These are phyloP conservation scores for Heliamphora exappendiculata DNA, from an alignment of 148 eudicot genomes.

Conservation along the genomic window DNA sequence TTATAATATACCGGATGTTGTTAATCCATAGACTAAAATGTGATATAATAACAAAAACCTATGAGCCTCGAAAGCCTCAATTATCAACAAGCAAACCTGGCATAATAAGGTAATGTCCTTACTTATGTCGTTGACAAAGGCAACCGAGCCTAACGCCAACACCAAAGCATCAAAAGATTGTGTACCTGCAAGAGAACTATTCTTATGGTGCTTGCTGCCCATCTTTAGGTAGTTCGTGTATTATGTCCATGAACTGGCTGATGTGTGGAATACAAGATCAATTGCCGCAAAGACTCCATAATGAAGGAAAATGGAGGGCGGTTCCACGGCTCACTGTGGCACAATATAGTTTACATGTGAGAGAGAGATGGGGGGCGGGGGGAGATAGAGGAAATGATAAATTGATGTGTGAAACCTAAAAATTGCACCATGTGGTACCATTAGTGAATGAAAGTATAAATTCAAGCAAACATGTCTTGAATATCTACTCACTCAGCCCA, in stretches of 20 bases:
- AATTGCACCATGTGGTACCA: background rate
- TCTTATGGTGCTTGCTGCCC: background rate
- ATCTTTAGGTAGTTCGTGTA: conserved; percentile 8
- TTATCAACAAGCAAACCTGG: background rate
- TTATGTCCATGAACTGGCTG: conserved; percentile 44
- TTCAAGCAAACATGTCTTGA: background rate
- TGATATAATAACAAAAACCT: no score
- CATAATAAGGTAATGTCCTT: background rate
- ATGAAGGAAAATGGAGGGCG: conserved; percentile 81
- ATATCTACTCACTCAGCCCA: conserved; percentile 62
- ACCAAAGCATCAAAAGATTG: background rate
- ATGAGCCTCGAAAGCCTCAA: background rate
- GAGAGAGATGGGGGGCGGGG: background rate
- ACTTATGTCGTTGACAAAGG: no score
- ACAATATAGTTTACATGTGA: background rate
- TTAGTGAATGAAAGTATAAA: background rate
- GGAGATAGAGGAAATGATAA: background rate
- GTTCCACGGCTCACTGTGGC: conserved; percentile 65
- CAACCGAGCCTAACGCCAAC: no score
- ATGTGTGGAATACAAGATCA: conserved; percentile 42
- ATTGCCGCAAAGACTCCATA: conserved; percentile 60
- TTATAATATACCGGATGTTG: no score
- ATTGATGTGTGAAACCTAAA: no score
- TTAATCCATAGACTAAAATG: no score
- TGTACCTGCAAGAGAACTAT: background rate